Base-by-base conservation (phyloP, 768 basidiomycete genomes). In the Lentinula guzmanii region DNA sequence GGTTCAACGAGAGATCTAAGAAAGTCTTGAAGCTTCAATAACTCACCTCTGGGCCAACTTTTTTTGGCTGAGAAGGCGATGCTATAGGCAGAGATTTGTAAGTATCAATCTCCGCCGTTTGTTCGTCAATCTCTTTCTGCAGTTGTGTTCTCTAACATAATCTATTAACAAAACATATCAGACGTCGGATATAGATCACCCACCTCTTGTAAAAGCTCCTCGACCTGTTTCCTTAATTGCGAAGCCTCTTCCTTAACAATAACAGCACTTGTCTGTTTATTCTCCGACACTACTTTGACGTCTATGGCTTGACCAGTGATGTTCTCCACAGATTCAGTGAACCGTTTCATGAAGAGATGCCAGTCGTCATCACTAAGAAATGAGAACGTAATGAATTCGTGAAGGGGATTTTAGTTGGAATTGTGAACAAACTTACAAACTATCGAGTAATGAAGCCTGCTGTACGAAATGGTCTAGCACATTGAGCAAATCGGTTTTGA, bases 191-290 rank as follows among this genome's bases (percentile, higher is more conserved):
- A 10, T 48, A 18, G n/a, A 48, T 48, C n/a, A 42, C n/a, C 48
- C 64, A 89, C 89, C 81, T 93, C 89, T 52, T 82, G 82, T 45
- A 73, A 83, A 3, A 93, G 78, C 56, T 84, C 78, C 35, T 89
- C 86, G 0, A 90, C 81, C 68, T 83, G 80, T 8, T 67, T 69
- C 10, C 84, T 81, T 48, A 93, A 74, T 3, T 72, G 72, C 63
- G 86, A 85, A 2, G 88, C 71, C 69, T 92, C 89, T 58, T 85
- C 79, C 43, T 86, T 79, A 41, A 86, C 78, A 0, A 82, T 66
- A 42, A 85, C 78, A 1, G 82, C 66, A n/a, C 74, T 70, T 45
- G 67, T 76, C 1, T 76, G 66, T 33, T 65, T 74, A 34, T 68
- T 72, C 18, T 75, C 74, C 1, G 75, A 74, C 0, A 73, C 73